phyloP scores from a whole-genome alignment of 2,329 filamentous ascomycete genomes.

The Pseudogymnoascus sp. region DNA sequence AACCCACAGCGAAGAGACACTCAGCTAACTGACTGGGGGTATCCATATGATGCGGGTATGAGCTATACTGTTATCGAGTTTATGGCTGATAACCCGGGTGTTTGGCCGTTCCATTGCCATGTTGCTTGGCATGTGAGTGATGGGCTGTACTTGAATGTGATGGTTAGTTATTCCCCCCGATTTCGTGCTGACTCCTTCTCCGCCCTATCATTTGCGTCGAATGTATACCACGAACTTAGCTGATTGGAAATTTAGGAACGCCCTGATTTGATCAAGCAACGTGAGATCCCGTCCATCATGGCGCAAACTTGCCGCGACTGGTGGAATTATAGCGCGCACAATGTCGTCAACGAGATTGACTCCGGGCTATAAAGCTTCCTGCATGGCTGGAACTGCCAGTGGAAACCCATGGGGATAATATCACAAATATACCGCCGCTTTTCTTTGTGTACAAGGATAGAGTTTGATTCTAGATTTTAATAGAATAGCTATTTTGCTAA shows the following conservation, averaged over 20 bases:
- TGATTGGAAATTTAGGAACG: constrained; percentile 16
- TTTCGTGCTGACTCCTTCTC: neutral
- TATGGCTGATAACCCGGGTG: constrained; percentile 27
- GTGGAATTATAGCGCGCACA: constrained; percentile 39
- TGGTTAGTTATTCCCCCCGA: neutral
- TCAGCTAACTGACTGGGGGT: constrained; percentile 32
- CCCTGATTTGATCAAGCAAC: constrained; percentile 31
- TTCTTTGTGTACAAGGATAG: neutral
- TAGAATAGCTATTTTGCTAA: no score
- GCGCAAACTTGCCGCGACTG: constrained; percentile 47
- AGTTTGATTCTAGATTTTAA: neutral
- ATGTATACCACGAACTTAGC: neutral
- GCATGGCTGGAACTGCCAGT: neutral
- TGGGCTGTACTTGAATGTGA: neutral
- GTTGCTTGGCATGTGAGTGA: constrained; percentile 40
- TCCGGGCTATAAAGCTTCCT: constrained; percentile 1
- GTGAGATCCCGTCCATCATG: constrained; percentile 42
- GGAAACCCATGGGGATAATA: neutral
- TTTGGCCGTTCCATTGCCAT: constrained; percentile 31
- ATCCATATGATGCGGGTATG: constrained; percentile 18
- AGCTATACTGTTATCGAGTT: constrained; percentile 25
- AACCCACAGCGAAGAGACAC: constrained; percentile 47
- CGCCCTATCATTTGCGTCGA: neutral
- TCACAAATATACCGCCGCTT: neutral
- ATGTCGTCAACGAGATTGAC: constrained; percentile 43